Percentiles rank a stretch among this genome's conserved stretches.
Conservation (phyloP, 495 filamentous ascomycete genomes). For the Aspergillus funiculosus region DNA sequence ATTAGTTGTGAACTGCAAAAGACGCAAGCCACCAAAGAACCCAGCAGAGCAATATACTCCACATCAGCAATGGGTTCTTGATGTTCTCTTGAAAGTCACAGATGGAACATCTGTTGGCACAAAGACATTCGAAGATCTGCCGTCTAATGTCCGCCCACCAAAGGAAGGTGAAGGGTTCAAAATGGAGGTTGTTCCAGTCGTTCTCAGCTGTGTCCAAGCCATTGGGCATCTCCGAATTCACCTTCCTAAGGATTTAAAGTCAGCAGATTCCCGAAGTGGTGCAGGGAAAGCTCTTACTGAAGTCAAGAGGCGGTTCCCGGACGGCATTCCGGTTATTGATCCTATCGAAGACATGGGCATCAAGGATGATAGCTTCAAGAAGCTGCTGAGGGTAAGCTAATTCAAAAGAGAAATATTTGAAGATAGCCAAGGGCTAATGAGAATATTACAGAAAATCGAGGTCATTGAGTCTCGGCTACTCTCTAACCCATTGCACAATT, state of each 20-base stretch:
- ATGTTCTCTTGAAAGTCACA: constrained; percentile 73
- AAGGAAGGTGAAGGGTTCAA: constrained; percentile 58
- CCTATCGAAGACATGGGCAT: constrained; percentile 95
- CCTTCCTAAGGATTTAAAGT: constrained; percentile 66
- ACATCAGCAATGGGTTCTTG: constrained; percentile 71
- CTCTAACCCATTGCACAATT: constrained; percentile 82
- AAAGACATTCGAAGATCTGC: constrained; percentile 54
- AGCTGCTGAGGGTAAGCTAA: constrained; percentile 61
- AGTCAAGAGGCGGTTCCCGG: constrained; percentile 79
- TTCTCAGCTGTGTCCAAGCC: constrained; percentile 74
- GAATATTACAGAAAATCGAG: constrained; percentile 80
- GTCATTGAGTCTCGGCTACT: constrained; percentile 89
- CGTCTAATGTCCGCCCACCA: constrained; percentile 57
- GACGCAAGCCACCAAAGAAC: constrained; percentile 54
- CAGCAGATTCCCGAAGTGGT: constrained; percentile 53
- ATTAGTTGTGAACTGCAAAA: constrained; percentile 64
- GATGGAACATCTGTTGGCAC: constrained; percentile 52
- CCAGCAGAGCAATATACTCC: constrained; percentile 58
- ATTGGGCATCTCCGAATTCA: constrained; percentile 74
- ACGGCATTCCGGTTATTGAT: constrained; percentile 81
- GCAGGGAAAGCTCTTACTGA: constrained; percentile 67
- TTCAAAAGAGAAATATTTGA: not conserved
- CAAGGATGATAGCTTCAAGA: constrained; percentile 85
- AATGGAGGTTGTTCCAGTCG: constrained; percentile 80
- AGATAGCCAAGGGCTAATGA: constrained; percentile 13